A percentile compares a stretch with the other conserved stretches of the same genome.
phyloP scores from a whole-genome alignment of 2,329 filamentous ascomycete species.

The Macroventuria anomochaeta region DNA sequence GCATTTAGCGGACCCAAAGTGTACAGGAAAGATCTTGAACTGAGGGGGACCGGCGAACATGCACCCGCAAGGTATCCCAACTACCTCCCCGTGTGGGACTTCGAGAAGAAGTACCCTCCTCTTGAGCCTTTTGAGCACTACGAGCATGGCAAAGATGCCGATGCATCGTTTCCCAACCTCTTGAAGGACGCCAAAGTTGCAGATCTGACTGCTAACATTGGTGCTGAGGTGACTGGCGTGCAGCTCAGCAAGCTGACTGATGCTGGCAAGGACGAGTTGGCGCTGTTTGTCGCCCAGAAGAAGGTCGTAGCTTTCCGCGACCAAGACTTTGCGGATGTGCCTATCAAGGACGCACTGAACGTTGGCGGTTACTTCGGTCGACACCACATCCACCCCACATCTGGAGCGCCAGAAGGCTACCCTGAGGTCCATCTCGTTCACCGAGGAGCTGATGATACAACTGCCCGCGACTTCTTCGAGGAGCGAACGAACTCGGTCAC shows the following conservation, averaged over 20 bases:
- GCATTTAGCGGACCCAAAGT: constrained; percentile 51
- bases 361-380: constrained; percentile 79
- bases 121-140: constrained; percentile 73
- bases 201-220: constrained; percentile 75
- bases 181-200: constrained; percentile 61
- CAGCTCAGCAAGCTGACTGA: constrained; percentile 72
- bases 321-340: constrained; percentile 70
- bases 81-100: constrained; percentile 76
- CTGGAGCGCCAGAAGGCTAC: constrained; percentile 73
- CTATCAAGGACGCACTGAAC: constrained; percentile 72
- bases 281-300: constrained; percentile 75
- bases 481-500: constrained; percentile 79
- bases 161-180: constrained; percentile 72
- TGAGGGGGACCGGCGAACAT: constrained; percentile 61
- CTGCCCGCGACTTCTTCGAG: constrained; percentile 67
- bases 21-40: constrained; percentile 59
- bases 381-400: constrained; percentile 82
- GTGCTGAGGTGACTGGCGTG: constrained; percentile 72
- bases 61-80: constrained; percentile 69
- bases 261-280: constrained; percentile 77
- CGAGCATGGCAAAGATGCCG: constrained; percentile 78
- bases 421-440: constrained; percentile 82
- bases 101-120: constrained; percentile 66
- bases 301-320: constrained; percentile 78
- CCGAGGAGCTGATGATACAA: constrained; percentile 69